Base-by-base conservation (phyloP, 2,329 filamentous ascomycete genomes). In the Colletotrichum plurivorum region DNA sequence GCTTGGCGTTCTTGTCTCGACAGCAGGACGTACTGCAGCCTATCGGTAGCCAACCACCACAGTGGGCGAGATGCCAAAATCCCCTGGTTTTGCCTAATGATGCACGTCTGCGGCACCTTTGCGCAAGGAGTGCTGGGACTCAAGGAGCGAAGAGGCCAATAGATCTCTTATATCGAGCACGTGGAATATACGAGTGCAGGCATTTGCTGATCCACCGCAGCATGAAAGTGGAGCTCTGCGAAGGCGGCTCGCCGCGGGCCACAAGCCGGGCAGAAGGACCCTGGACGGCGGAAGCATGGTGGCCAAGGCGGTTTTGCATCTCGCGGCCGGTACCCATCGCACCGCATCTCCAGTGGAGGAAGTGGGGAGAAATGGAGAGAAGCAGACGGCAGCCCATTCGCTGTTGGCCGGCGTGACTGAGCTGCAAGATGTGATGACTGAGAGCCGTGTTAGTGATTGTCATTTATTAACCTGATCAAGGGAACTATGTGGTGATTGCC, bases 1-100 rank as follows among this genome's bases (percentile, higher is more conserved):
- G 49, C 55, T 69, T 60, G 62, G 66, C 55, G 49, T 18, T 56
- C 48, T 65, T 66, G 55, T 69, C 54, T 54, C 41, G 25, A 66
- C 43, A n/a, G 45, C 49, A 66, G 53, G 36, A 46, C 16, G 7
- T 9, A 55, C 45, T 36, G 18, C 13, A 25, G 22, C 66, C 62
- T 69, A 66, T 66, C 55, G 55, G 66, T 63, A 69, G 43, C 55
- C 54, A 55, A 45, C 66, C 62, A 43, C 39, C n/a, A 54, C 62
- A 36, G 51, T 39, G 45, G 43, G 6, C 36, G 18, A 39, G 5
- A 31, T 22, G 43, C 39, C 31, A 46, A 31, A 56, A 69, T 31
- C 15, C 43, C 49, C 20, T 25, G 9, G 22, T 16, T 13, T 60
- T 51, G 62, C 31, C 13, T 52, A 16, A 45, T 55, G 66, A 69